phyloP scores from a whole-genome alignment of 2,329 filamentous ascomycete genomes.

The Metarhizium brunneum region DNA sequence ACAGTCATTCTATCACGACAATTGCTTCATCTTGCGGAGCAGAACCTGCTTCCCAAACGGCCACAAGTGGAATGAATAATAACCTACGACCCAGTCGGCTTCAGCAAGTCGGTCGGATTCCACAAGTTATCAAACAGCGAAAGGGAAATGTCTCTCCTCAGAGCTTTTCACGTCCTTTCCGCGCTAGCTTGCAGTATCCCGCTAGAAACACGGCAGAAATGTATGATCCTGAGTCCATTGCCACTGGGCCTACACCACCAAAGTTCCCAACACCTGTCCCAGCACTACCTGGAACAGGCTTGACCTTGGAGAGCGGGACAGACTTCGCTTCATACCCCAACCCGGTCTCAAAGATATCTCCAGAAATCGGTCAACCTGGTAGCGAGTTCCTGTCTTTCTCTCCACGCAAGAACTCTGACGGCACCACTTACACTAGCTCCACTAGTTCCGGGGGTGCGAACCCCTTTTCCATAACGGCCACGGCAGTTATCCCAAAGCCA shows the following conservation, averaged over 20 bases:
- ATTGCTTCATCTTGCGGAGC: background rate
- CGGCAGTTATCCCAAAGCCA: slow-evolving; percentile 54
- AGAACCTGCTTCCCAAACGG: background rate
- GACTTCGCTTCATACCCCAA: slow-evolving; percentile 21
- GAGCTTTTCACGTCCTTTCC: slow-evolving; percentile 81
- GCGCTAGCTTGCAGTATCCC: slow-evolving; percentile 35
- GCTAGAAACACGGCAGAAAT: slow-evolving; percentile 20
- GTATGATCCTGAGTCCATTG: slow-evolving; percentile 29
- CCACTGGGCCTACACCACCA: slow-evolving; percentile 37
- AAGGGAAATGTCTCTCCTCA: slow-evolving; percentile 59
- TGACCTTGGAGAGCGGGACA: slow-evolving; percentile 18
- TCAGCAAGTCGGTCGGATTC: slow-evolving; percentile 77
- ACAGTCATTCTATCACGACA: background rate
- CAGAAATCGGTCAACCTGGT: slow-evolving; percentile 20
- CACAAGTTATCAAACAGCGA: slow-evolving; percentile 64
- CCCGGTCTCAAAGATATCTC: slow-evolving; percentile 20
- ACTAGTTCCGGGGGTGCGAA: slow-evolving; percentile 54
- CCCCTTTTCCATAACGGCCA: slow-evolving; percentile 48
- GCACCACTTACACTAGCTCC: slow-evolving; percentile 39
- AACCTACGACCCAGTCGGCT: slow-evolving; percentile 46
- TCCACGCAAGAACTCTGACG: slow-evolving; percentile 60
- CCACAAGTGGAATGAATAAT: slow-evolving; percentile 2
- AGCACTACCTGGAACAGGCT: slow-evolving; percentile 27
- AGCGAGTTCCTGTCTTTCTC: slow-evolving; percentile 69
- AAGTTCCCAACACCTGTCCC: slow-evolving; percentile 27